phyloP scores from a whole-genome alignment of 148 eudicot genomes.

The Limonium bicolor region DNA sequence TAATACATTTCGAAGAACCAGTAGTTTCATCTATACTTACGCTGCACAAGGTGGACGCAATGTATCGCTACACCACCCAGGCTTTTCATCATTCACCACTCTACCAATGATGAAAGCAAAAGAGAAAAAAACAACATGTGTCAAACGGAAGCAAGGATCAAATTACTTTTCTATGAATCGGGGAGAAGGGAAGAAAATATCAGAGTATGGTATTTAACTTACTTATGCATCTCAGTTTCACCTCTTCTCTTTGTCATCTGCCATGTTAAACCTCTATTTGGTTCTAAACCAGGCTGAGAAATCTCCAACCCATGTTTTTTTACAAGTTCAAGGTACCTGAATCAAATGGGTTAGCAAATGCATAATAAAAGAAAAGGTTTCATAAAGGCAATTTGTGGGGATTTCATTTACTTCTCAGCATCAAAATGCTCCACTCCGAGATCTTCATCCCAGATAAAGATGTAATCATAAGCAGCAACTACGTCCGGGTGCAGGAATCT shows the following conservation, averaged over 20 bases:
- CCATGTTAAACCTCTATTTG: conserved; percentile 4
- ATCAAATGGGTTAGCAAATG: neutral
- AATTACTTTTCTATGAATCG: too few relatives aligned
- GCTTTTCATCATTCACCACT: conserved; percentile 44
- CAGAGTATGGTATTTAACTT: neutral
- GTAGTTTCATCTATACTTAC: conserved; percentile 17
- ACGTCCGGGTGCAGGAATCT: conserved; percentile 67
- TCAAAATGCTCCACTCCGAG: conserved; percentile 58
- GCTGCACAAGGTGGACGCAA: conserved; percentile 79
- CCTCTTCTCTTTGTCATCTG: conserved; percentile 7
- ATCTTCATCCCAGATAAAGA: conserved; percentile 84
- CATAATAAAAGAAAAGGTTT: neutral
- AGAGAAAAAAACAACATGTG: neutral
- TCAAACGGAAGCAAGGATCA: neutral
- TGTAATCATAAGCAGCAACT: conserved; percentile 58
- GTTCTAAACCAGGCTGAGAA: conserved; percentile 5
- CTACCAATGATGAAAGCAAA: conserved; percentile 7
- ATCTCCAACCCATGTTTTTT: conserved; percentile 1
- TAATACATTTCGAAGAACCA: too few relatives aligned
- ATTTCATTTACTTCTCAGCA: conserved; percentile 34
- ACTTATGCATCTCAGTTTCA: conserved; percentile 2
- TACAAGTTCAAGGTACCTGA: neutral
- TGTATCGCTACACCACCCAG: conserved; percentile 58
- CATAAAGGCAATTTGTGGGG: neutral
- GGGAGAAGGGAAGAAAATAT: neutral